phyloP scores from a whole-genome alignment of 805 yeast genomes.

The Wickerhamomyces queroliae region DNA sequence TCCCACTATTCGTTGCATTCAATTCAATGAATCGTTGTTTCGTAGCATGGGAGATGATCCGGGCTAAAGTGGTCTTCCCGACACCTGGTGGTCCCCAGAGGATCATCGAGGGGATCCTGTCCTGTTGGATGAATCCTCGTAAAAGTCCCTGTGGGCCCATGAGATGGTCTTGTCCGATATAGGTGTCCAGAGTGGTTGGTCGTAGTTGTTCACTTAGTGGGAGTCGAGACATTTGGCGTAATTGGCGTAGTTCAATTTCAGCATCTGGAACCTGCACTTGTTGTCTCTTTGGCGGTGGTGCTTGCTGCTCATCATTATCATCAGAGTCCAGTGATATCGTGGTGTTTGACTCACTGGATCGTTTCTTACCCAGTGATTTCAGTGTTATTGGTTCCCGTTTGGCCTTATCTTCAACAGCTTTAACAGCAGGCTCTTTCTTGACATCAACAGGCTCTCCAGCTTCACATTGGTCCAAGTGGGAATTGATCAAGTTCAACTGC shows the following conservation, averaged over 20 bases:
- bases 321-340: not conserved
- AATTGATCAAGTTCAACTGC: conserved; percentile 14
- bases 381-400: not conserved
- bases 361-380: not conserved
- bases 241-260: conserved; percentile 12
- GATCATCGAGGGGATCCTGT: conserved; percentile 78
- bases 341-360: no score
- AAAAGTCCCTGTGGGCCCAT: conserved; percentile 61
- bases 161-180: conserved; percentile 82
- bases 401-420: no score
- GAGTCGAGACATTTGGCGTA: conserved; percentile 11
- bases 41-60: conserved; percentile 32
- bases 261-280: conserved; percentile 1
- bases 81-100: conserved; percentile 97
- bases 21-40: conserved; percentile 60
- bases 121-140: conserved; percentile 51
- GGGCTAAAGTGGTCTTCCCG: conserved; percentile 80
- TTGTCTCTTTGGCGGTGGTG: not conserved
- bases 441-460: not conserved
- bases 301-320: not conserved
- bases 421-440: no score
- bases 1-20: conserved; percentile 75
- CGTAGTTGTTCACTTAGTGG: conserved; percentile 78
- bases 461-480: conserved; percentile 21
- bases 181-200: conserved; percentile 65